Evolutionary conservation across 2,329 filamentous ascomycete genomes (phyloP), one percentile per base, ranked within the genome.

Genomic region (Rachicladosporium sp.): DNA sequence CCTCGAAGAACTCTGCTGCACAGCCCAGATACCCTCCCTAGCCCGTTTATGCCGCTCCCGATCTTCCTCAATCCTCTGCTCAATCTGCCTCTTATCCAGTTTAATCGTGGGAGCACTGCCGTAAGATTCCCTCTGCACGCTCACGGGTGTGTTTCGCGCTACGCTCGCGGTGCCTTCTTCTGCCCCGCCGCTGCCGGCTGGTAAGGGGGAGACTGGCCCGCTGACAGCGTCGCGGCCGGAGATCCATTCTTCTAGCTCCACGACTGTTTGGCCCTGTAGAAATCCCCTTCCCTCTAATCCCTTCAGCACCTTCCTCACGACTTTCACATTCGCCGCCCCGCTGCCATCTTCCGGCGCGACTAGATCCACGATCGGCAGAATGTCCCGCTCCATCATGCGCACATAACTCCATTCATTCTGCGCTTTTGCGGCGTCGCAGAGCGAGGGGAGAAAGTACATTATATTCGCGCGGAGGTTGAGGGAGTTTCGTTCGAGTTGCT

Each of bases 381-480:
- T 93, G 57, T 98, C 91, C 35, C 88, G 73, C 62, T 94, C 84
- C 65, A 98, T 84, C 86, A 96, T 95, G 38, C 82, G 77, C 21
- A 95, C 78, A 56, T 94, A 98, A 46, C 85, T 80, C 38, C 74
- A 65, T 51, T 91, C 79, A 46, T 78, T 75, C 49, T 86, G 83
- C 49, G 78, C 82, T 46, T 76, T 73, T 13, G 86, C 83, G 64
- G 86, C 72, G 57, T 96, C 89, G 58, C 93, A 83, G 50, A 98
- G 84, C 51, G 89, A 82, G 56, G 96, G 89, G 56, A 98, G 82
- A 63, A 98, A 98, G 64, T 93, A 98, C 82, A 98, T 93, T 60
- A 98, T 96, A 59, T 98, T 98, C 43, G 91, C 93, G 44, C 89
- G 75, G 38, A 81, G 93, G 63, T 98, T 98, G 82, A 98, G 93